Evolutionary conservation across 768 basidiomycete species (phyloP).

Genomic region (Mycena galericulata): DNA sequence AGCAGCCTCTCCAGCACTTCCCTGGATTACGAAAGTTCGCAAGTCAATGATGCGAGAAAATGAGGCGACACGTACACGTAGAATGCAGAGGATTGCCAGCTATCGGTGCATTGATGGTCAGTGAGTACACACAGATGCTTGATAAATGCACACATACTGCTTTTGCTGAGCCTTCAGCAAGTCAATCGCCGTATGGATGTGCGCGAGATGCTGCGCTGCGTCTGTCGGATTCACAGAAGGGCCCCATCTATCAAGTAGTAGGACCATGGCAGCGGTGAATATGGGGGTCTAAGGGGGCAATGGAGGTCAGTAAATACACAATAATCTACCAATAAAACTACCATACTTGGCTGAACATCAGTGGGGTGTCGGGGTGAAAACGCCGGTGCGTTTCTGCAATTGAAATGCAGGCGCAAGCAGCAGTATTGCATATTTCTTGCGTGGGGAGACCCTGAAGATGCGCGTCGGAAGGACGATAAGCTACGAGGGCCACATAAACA

Average conservation of each 20-base stretch:
- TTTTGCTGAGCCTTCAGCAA: neutral
- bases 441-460: conserved; percentile 56
- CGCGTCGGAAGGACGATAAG: neutral
- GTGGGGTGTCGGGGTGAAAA: conserved; percentile 25
- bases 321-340: no score
- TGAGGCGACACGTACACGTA: neutral
- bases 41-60: neutral
- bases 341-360: conserved; percentile 21
- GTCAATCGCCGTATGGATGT: neutral
- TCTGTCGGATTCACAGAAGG: neutral
- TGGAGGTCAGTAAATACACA: neutral
- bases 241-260: neutral
- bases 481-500: neutral
- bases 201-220: neutral
- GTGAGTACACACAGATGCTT: neutral
- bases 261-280: conserved; percentile 16
- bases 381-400: conserved; percentile 59
- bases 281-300: neutral
- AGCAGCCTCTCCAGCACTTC: no score
- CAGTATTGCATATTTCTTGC: conserved; percentile 72
- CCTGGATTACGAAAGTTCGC: no score
- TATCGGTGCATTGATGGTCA: neutral
- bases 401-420: conserved; percentile 69
- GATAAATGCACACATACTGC: neutral
- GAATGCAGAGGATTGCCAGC: neutral